Evolutionary conservation across 768 basidiomycete species (phyloP), one percentile per base, ranked within the genome.

Genomic region (Boletus huronensis): DNA sequence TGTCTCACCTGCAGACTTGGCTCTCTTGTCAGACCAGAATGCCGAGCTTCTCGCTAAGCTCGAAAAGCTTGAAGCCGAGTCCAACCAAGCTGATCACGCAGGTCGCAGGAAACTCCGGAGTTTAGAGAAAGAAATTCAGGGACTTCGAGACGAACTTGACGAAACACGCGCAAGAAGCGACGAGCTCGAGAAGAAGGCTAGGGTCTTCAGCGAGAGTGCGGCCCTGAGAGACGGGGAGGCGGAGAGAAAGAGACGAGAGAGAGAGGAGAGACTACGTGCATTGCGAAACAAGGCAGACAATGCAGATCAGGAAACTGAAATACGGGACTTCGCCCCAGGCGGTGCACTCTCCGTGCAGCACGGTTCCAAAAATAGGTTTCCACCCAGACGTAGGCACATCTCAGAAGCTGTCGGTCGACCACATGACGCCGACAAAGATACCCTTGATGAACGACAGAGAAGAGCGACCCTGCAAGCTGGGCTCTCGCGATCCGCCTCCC

Each of bases 51-150:
- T 89, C 5, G 71, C 78, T 25, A 90, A 90, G 59, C 77, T 94
- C 6, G 87, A 92, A 70, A 79, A 79, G 55, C 78, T 94, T 10
- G 88, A 93, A 66, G 69, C 77, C 1, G 90, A 93, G 55, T 83
- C 90, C 16, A 70, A 69, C 11, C 79, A 79, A 41, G 77, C 85
- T 2, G 90, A 93, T 60, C 79, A 79, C 35, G 75, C 78, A 1
- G 89, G 91, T 13, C 79, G 85, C 54, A 79, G 82, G 32, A 84
- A 82, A 60, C 75, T 95, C 19, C 82, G 84, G 41, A 78, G 78
- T 64, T 69, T 95, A 48, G 90, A 93, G 71, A 84, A 82, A 66
- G 92, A 95, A 75, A 88, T 95, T n/a, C 74, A 78, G 50, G 75
- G 75, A 5, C 76, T 95, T 29, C 78, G 83, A 43, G 84, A 85